phyloP scores from a whole-genome alignment of 768 basidiomycete genomes.

The Roridomyces roridus region DNA sequence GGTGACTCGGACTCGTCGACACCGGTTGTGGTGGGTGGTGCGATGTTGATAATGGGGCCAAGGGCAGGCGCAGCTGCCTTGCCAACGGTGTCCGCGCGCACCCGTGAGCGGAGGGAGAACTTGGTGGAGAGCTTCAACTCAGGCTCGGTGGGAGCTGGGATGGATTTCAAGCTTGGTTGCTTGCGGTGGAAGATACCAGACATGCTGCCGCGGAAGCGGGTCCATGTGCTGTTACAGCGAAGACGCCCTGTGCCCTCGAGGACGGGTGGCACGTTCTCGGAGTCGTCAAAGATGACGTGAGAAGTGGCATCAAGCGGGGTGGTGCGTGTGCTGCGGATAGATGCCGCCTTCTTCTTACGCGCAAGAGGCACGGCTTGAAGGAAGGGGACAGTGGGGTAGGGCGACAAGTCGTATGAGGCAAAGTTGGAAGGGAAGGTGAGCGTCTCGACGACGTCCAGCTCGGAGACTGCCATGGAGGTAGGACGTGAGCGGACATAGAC shows the following conservation, averaged over 20 bases:
- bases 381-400: background rate
- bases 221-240: slow-evolving; percentile 8
- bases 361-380: background rate
- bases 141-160: background rate
- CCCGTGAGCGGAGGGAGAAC: slow-evolving; percentile 16
- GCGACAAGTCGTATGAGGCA: slow-evolving; percentile 7
- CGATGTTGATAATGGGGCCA: background rate
- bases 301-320: background rate
- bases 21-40: background rate
- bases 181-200: slow-evolving; percentile 19
- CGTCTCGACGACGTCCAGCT: background rate
- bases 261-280: background rate
- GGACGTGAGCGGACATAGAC: slow-evolving; percentile 17
- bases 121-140: slow-evolving; percentile 2
- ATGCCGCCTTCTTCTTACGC: too few species aligned
- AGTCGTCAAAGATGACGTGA: background rate
- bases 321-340: too few species aligned
- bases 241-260: too few species aligned
- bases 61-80: background rate
- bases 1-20: too few species aligned
- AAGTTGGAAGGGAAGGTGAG: background rate
- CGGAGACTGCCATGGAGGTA: background rate
- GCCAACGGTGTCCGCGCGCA: background rate
- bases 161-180: slow-evolving; percentile 2
- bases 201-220: slow-evolving; percentile 7